phyloP scores from a whole-genome alignment of 2,329 filamentous ascomycete genomes.

The Fusarium agapanthi region DNA sequence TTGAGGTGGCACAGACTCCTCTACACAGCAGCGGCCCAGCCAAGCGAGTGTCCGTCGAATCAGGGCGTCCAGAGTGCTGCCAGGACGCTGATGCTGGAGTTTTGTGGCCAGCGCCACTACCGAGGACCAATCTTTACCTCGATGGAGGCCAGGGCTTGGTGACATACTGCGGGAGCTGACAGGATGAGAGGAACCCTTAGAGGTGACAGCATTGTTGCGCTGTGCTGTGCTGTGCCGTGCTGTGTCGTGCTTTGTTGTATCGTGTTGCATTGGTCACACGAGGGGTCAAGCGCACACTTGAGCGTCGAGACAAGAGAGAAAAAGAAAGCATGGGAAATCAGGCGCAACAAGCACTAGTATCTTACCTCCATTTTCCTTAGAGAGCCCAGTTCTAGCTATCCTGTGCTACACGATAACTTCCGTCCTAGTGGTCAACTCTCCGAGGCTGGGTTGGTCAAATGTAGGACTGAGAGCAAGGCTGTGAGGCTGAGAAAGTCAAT shows the following conservation, averaged over 20 bases:
- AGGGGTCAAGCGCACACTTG: slow-evolving; percentile 19
- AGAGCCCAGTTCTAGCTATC: not conserved
- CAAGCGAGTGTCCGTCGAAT: slow-evolving; percentile 29
- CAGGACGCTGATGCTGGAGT: not conserved
- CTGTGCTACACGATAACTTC: slow-evolving; percentile 1
- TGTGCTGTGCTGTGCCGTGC: not conserved
- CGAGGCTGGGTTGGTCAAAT: slow-evolving; percentile 1
- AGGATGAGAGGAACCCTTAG: not conserved
- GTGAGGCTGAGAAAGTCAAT: slow-evolving; percentile 24
- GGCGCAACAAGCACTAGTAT: slow-evolving; percentile 4
- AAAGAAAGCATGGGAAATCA: not conserved
- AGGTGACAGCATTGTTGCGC: not conserved
- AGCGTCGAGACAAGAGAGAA: not conserved
- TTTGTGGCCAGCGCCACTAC: slow-evolving; percentile 15
- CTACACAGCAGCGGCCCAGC: slow-evolving; percentile 7
- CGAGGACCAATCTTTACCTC: not conserved
- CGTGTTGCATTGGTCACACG: slow-evolving; percentile 19
- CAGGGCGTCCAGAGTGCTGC: slow-evolving; percentile 10
- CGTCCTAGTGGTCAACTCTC: slow-evolving; percentile 9
- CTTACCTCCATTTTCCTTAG: slow-evolving; percentile 34
- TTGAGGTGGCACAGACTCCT: slow-evolving; percentile 30
- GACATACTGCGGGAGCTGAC: slow-evolving; percentile 5
- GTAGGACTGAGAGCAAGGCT: slow-evolving; percentile 13
- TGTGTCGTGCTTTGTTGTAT: not conserved
- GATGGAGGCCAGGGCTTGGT: not conserved